Conservation (phyloP, 495 filamentous ascomycete genomes). For the Bombardia bombarda region DNA sequence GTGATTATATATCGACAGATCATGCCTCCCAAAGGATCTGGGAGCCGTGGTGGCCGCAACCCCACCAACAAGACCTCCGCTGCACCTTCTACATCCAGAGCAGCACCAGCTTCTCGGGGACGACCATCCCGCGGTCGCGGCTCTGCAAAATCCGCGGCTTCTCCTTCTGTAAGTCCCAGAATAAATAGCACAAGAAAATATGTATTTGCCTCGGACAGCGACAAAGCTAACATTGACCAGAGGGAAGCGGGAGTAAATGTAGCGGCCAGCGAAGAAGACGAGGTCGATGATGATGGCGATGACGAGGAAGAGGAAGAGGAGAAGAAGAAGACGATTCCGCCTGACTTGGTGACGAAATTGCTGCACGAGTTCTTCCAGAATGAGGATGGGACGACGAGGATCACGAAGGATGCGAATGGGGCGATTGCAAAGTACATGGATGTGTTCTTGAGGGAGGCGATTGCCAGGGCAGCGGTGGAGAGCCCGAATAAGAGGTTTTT, state of each 20-base stretch:
- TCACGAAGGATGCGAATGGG: constrained; percentile 70
- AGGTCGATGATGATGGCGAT: constrained; percentile 10
- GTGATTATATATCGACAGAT: no score
- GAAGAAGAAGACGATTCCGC: constrained; percentile 50
- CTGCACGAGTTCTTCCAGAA: constrained; percentile 72
- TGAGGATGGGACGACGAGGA: constrained; percentile 54
- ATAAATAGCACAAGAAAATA: no score
- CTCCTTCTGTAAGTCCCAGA: no score
- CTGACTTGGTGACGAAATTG: constrained; percentile 62
- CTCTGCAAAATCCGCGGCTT: no score
- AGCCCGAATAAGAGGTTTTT: constrained; percentile 54
- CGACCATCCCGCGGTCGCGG: no score
- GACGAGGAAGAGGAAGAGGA: constrained; percentile 24
- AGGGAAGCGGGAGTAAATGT: background rate
- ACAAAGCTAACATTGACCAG: no score
- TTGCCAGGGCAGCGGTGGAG: constrained; percentile 72
- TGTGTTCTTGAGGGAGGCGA: constrained; percentile 85
- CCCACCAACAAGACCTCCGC: no score
- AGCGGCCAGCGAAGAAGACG: constrained; percentile 11
- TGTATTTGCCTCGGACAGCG: no score
- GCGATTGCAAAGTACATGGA: constrained; percentile 83
- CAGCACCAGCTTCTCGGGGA: no score
- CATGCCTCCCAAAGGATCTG: no score
- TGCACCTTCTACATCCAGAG: no score
- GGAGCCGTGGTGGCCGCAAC: no score